Percentiles rank a stretch among this genome's conserved stretches.
phyloP scores from a whole-genome alignment of 2,329 filamentous ascomycete genomes.

The Aspergillus unguis region DNA sequence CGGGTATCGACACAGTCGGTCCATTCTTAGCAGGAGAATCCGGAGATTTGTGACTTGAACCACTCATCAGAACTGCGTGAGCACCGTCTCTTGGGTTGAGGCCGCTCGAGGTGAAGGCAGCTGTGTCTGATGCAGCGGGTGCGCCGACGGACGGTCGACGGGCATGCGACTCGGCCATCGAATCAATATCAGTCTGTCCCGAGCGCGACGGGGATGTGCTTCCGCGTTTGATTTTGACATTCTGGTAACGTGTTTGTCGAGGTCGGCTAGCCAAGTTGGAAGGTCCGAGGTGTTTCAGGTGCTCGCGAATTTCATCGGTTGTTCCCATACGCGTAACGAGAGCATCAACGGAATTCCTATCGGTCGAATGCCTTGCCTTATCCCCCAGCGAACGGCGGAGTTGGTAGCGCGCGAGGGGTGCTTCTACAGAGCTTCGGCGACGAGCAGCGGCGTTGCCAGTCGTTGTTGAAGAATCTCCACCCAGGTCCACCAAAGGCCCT shows the following conservation, averaged over 20 bases:
- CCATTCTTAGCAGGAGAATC: conserved; percentile 26
- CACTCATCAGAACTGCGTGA: conserved; percentile 56
- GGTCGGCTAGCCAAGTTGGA: conserved; percentile 61
- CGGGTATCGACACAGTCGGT: conserved; percentile 29
- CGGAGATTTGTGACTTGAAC: conserved; percentile 30
- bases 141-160: conserved; percentile 16
- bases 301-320: conserved; percentile 56
- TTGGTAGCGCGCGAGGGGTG: conserved; percentile 40
- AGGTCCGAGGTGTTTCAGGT: conserved; percentile 62
- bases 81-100: conserved; percentile 63
- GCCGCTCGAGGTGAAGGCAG: conserved; percentile 51
- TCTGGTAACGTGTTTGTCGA: conserved; percentile 58
- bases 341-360: conserved; percentile 16
- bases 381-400: conserved; percentile 36
- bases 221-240: conserved; percentile 64
- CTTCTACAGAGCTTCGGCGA: conserved; percentile 35
- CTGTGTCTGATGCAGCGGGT: not conserved
- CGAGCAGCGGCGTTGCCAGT: conserved; percentile 14
- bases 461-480: conserved; percentile 39
- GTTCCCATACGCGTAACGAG: conserved; percentile 48
- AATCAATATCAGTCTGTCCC: conserved; percentile 34
- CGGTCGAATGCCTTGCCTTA: conserved; percentile 22
- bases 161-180: conserved; percentile 38
- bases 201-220: conserved; percentile 33
- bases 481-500: conserved; percentile 44